Percentiles rank a stretch among this genome's conserved stretches.
Evolutionary conservation across 148 eudicot genomes (phyloP).

Genomic region (Nyssa sinensis): DNA sequence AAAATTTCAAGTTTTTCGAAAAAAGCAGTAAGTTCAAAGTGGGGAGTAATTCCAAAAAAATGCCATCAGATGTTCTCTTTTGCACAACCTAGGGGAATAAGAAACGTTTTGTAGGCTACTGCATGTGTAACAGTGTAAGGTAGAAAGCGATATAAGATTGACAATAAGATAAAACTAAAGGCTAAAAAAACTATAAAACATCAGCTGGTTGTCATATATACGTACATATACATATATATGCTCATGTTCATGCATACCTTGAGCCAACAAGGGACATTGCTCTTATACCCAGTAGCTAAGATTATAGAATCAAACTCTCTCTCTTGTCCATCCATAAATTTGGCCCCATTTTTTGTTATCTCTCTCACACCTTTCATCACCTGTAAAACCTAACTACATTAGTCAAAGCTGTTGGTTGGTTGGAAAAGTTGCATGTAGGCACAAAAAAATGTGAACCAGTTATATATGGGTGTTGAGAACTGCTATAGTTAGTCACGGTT

Average conservation of each 20-base stretch:
- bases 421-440: background rate
- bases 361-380: slow-evolving; percentile 65
- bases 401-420: background rate
- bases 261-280: slow-evolving; percentile 72
- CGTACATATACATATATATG: background rate
- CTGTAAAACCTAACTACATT: slow-evolving; percentile 23
- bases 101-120: slow-evolving; percentile 53
- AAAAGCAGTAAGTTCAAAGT: background rate
- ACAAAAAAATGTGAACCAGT: background rate
- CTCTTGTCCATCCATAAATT: slow-evolving; percentile 64
- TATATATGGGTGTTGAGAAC: no score
- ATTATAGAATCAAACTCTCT: slow-evolving; percentile 59
- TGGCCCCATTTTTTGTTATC: slow-evolving; percentile 64
- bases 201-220: no score
- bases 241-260: slow-evolving; percentile 19
- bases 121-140: slow-evolving; percentile 40
- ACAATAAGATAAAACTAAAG: slow-evolving; percentile 30
- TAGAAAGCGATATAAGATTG: slow-evolving; percentile 57
- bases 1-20: slow-evolving; percentile 1
- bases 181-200: background rate
- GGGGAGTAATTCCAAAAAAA: slow-evolving; percentile 44
- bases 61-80: slow-evolving; percentile 37
- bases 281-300: slow-evolving; percentile 68
- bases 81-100: slow-evolving; percentile 17
- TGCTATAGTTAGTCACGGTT: no score